These are phyloP conservation scores for Epichloe elymi DNA, from an alignment of 2,329 filamentous ascomycete species.

Conservation along the genomic window DNA sequence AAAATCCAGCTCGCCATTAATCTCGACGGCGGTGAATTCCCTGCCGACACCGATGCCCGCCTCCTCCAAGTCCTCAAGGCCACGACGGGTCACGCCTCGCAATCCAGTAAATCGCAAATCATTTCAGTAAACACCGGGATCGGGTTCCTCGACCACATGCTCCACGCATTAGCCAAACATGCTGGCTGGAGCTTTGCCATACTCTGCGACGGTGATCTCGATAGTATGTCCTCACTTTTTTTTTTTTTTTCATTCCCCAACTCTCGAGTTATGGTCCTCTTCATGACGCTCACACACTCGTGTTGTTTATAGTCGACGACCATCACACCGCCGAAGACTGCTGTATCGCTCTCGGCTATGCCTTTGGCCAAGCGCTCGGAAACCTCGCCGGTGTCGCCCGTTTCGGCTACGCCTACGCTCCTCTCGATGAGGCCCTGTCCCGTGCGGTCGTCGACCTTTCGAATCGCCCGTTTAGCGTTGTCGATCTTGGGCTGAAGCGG, in stretches of 20 bases:
- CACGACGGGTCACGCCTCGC: slow-evolving; percentile 61
- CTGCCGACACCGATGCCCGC: slow-evolving; percentile 46
- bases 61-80: slow-evolving; percentile 36
- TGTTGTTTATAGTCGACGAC: slow-evolving; percentile 61
- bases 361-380: slow-evolving; percentile 71
- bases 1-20: slow-evolving; percentile 89
- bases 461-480: slow-evolving; percentile 75
- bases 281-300: neutral
- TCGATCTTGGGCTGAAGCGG: slow-evolving; percentile 71
- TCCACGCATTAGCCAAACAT: slow-evolving; percentile 93
- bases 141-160: slow-evolving; percentile 97
- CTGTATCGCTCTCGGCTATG: slow-evolving; percentile 77
- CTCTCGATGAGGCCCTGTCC: slow-evolving; percentile 88
- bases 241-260: neutral
- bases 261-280: neutral
- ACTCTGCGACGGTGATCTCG: slow-evolving; percentile 74
- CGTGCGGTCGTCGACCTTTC: slow-evolving; percentile 90
- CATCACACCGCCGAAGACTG: slow-evolving; percentile 97
- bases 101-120: slow-evolving; percentile 70
- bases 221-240: slow-evolving; percentile 48
- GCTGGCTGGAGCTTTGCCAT: slow-evolving; percentile 84
- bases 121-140: slow-evolving; percentile 88
- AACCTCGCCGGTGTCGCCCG: slow-evolving; percentile 69
- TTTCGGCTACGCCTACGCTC: slow-evolving; percentile 84
- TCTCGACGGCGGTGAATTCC: slow-evolving; percentile 76